Evolutionary conservation across 2,329 filamentous ascomycete species (phyloP).

Genomic region (Botryotinia calthae): DNA sequence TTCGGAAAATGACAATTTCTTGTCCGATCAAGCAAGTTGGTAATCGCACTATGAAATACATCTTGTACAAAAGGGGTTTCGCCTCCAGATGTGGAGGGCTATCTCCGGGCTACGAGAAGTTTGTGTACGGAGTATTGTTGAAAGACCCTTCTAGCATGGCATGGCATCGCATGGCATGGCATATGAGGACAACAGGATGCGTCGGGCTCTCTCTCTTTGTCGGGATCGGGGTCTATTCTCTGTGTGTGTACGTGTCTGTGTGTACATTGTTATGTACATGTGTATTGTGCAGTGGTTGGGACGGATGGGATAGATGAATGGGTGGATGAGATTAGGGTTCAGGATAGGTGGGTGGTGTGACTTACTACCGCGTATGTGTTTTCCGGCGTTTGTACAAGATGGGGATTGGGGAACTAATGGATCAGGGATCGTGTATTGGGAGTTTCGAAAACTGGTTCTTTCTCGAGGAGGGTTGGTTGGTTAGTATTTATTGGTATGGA

Average conservation of each 20-base stretch:
- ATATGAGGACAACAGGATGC: not conserved
- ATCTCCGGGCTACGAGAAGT: not conserved
- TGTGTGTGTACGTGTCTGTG: not conserved
- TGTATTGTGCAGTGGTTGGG: not conserved
- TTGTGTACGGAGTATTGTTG: not conserved
- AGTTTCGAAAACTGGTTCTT: not conserved
- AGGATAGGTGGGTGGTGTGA: not conserved
- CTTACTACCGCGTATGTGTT: not conserved
- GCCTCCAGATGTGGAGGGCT: not conserved
- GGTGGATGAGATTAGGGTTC: not conserved
- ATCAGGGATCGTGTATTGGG: no score
- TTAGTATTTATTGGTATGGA: not conserved
- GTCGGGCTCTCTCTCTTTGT: not conserved
- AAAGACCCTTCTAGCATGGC: constrained; percentile 4
- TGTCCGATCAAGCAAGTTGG: not conserved
- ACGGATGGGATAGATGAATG: not conserved
- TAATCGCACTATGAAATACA: not conserved
- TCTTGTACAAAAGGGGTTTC: not conserved
- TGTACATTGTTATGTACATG: not conserved
- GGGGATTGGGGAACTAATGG: no score
- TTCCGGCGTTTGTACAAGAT: not conserved
- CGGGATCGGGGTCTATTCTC: constrained; percentile 2
- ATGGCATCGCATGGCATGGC: not conserved
- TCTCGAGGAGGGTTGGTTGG: not conserved
- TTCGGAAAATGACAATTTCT: not conserved